phyloP scores from a whole-genome alignment of 352 stramenopile genomes.

The Phytophthora sansomeana region DNA sequence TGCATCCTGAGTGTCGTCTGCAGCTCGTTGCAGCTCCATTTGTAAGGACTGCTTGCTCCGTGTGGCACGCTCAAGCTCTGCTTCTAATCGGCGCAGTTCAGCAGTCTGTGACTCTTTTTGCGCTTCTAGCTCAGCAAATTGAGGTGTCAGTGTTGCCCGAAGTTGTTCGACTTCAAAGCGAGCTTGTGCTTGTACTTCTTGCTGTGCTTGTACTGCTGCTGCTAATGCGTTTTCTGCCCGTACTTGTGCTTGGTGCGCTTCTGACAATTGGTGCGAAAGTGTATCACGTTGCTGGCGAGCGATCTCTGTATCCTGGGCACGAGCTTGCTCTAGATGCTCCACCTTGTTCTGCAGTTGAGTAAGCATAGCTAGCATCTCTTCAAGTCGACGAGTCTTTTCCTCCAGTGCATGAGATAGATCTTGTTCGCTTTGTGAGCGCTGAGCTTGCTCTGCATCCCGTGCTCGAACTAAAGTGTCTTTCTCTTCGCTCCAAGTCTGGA shows the following conservation, averaged over 20 bases:
- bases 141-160: constrained; percentile 32
- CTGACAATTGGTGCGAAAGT: constrained; percentile 24
- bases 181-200: constrained; percentile 28
- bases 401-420: constrained; percentile 41
- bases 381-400: constrained; percentile 58
- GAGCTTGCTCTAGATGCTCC: constrained; percentile 60
- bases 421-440: constrained; percentile 42
- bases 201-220: constrained; percentile 27
- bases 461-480: constrained; percentile 34
- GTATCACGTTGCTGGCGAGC: constrained; percentile 32
- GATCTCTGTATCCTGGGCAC: constrained; percentile 47
- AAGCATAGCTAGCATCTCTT: constrained; percentile 75
- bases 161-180: constrained; percentile 35
- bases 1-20: constrained; percentile 64
- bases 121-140: constrained; percentile 37
- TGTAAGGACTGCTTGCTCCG: constrained; percentile 61
- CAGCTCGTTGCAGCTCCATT: constrained; percentile 58
- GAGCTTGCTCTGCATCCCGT: constrained; percentile 38
- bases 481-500: constrained; percentile 19
- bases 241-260: constrained; percentile 33
- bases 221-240: constrained; percentile 22
- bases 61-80: constrained; percentile 53
- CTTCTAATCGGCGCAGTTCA: constrained; percentile 54
- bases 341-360: constrained; percentile 60
- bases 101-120: constrained; percentile 35